Evolutionary conservation across 2,329 filamentous ascomycete genomes (phyloP), one percentile per base, ranked within the genome.

Genomic region (Paecilomyces sp.): DNA sequence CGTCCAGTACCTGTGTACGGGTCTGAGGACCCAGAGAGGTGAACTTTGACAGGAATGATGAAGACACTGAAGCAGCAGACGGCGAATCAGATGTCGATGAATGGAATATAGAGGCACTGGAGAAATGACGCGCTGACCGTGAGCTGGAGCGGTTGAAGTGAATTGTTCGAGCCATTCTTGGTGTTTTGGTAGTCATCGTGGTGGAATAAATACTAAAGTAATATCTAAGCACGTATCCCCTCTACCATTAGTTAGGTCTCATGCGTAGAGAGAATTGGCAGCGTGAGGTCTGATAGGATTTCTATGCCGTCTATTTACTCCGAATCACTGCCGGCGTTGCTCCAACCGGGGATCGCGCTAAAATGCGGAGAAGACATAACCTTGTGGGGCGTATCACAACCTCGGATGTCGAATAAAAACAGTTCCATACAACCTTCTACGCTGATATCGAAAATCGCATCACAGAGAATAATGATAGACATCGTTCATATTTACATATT

Each of bases 1-100:
- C 79, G 67, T 88, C 86, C 6, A 88, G 74, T 3, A 79, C 59
- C 66, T 88, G 85, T 3, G 71, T 73, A 53, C 77, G 78, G 3
- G 70, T 71, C 63, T 76, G 74, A 0, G 77, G 75, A 1, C 77
- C 74, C 4, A 73, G 68, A 5, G 74, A 74, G 58, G 77, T 74
- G 55, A 77, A 77, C 57, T 73, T 74, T 6, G 70, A 67, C 18
- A 80, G 71, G 64, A 81, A 81, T 52, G 71, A 68, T 13, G 70
- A 62, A 5, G 77, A 76, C 58, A 76, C 67, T 47, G 69, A 62
- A 22, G 71, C 59, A 58, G 75, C 71, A 47, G 68, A 70, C 41
- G 63, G 41, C 63, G 63, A 63, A 52, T 47, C 54, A 11, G 31
- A 34, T 24, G 54, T 47, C 12, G 34, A 13, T 34, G 55, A 12